phyloP scores from a whole-genome alignment of 2,329 filamentous ascomycete genomes.

The Aspergillus quadrilineatus region DNA sequence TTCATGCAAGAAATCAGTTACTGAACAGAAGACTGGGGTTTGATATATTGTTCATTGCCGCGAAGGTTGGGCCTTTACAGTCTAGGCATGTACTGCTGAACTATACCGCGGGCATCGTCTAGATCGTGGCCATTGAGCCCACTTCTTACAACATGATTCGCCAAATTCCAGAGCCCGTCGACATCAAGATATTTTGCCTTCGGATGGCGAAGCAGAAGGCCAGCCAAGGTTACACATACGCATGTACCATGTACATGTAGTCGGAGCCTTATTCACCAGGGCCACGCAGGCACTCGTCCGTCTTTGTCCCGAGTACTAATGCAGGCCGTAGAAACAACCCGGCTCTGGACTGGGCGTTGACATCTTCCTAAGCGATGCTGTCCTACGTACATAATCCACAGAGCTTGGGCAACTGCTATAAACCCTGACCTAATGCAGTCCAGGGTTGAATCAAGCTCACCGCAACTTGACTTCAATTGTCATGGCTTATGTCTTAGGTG shows the following conservation, averaged over 20 bases:
- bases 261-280: neutral
- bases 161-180: neutral
- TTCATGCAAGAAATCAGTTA: neutral
- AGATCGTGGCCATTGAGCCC: neutral
- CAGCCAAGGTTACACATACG: constrained; percentile 2
- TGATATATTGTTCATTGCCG: neutral
- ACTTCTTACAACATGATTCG: neutral
- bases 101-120: neutral
- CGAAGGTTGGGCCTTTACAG: neutral
- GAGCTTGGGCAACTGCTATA: neutral
- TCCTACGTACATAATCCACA: neutral
- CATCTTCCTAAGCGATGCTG: constrained; percentile 2
- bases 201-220: neutral
- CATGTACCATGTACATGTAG: constrained; percentile 2
- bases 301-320: constrained; percentile 6
- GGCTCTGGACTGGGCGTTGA: constrained; percentile 4
- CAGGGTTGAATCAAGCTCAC: neutral
- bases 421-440: neutral
- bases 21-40: neutral
- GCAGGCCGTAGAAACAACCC: constrained; percentile 1
- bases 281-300: neutral
- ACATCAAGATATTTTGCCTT: neutral
- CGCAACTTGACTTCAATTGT: neutral
- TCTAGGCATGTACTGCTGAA: neutral
- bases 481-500: neutral